These are phyloP conservation scores for Intubia oerlemansii DNA, from an alignment of 2,329 filamentous ascomycete species.

Conservation along the genomic window DNA sequence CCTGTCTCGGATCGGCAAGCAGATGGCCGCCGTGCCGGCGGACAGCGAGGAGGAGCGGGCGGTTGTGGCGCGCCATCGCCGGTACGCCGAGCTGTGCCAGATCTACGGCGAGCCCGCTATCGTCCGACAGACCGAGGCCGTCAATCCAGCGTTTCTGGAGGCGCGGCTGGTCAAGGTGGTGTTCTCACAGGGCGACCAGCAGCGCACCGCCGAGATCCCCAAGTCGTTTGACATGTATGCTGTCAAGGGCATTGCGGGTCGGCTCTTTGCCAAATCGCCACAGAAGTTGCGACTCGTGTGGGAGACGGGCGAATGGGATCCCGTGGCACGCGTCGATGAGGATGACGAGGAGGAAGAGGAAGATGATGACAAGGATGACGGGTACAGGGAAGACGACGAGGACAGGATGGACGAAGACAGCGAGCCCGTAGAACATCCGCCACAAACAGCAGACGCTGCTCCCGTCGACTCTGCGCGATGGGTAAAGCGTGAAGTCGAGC, in stretches of 20 bases:
- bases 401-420: too few species aligned
- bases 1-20: constrained; percentile 59
- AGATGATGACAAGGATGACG: constrained; percentile 26
- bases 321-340: constrained; percentile 41
- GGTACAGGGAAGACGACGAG: constrained; percentile 1
- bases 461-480: constrained; percentile 28
- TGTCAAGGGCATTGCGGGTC: constrained; percentile 57
- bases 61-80: constrained; percentile 43
- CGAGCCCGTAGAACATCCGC: not conserved
- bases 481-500: constrained; percentile 58
- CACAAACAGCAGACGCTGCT: not conserved
- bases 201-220: constrained; percentile 35
- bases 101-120: constrained; percentile 53
- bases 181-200: constrained; percentile 15
- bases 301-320: constrained; percentile 86
- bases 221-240: constrained; percentile 62
- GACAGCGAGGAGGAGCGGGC: constrained; percentile 26
- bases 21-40: constrained; percentile 40
- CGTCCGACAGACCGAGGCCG: constrained; percentile 26
- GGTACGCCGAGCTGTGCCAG: constrained; percentile 53
- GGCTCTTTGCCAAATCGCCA: constrained; percentile 43
- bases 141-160: constrained; percentile 66
- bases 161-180: constrained; percentile 51
- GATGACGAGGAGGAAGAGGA: constrained; percentile 29
- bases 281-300: constrained; percentile 49